Conservation (phyloP, 2,329 filamentous ascomycete genomes). For the Penicillium occitanis region DNA sequence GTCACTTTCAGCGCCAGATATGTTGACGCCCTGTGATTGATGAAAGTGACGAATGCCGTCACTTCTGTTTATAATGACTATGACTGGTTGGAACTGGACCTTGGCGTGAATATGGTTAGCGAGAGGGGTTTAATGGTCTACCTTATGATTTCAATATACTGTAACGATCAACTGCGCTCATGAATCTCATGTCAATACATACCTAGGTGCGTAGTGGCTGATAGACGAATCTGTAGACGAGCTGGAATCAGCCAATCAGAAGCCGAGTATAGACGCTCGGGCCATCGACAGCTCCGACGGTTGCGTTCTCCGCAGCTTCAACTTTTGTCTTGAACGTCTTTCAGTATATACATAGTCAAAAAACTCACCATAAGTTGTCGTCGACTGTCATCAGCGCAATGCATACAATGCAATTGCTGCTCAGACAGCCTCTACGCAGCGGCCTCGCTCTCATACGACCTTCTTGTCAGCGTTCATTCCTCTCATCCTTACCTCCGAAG, state of each 20-base stretch:
- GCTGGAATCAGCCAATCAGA: not conserved
- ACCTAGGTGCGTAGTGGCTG: too few relatives aligned
- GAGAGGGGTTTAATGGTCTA: not conserved
- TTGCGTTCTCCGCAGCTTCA: constrained; percentile 11
- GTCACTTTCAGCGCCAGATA: not conserved
- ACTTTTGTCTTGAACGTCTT: not conserved
- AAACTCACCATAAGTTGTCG: not conserved
- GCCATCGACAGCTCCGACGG: constrained; percentile 3
- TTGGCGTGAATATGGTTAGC: constrained; percentile 16
- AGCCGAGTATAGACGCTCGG: not conserved
- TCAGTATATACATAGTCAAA: not conserved
- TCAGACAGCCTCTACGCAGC: constrained; percentile 40
- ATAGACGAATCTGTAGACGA: not conserved
- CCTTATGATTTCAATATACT: not conserved
- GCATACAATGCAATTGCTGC: constrained; percentile 43
- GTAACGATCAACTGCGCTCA: not conserved
- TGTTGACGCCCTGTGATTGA: too few relatives aligned
- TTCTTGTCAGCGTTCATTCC: constrained; percentile 27
- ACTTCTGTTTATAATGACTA: constrained; percentile 2
- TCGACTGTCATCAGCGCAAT: constrained; percentile 31
- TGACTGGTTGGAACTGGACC: constrained; percentile 16
- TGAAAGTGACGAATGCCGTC: not conserved
- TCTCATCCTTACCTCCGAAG: constrained; percentile 25
- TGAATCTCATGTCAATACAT: not conserved
- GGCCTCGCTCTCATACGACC: constrained; percentile 29